Conservation (phyloP, 2,329 filamentous ascomycete genomes). For the Fusarium transvaalense region DNA sequence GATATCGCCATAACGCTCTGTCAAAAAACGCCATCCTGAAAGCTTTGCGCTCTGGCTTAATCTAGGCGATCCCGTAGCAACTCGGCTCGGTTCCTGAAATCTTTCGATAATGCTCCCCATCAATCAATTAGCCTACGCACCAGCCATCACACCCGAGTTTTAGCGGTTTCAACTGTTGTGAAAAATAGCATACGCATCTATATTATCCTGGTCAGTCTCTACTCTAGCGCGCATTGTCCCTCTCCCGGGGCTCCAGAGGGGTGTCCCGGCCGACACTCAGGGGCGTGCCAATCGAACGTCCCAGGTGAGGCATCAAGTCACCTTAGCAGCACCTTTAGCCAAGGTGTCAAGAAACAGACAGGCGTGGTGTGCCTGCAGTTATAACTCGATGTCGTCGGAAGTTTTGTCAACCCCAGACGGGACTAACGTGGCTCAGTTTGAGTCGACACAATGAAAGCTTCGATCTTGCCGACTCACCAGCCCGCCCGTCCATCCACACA, state of each 20-base stretch:
- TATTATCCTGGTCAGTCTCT: constrained; percentile 31
- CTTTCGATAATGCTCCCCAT: constrained; percentile 31
- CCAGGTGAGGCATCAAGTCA: constrained; percentile 36
- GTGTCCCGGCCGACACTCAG: constrained; percentile 32
- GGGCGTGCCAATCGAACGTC: constrained; percentile 29
- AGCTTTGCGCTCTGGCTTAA: constrained; percentile 36
- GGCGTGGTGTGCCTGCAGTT: constrained; percentile 39
- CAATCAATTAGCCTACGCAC: constrained; percentile 39
- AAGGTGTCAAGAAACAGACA: constrained; percentile 37
- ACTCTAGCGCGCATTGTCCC: constrained; percentile 29
- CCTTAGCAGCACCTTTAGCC: constrained; percentile 9
- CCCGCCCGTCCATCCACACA: constrained; percentile 46
- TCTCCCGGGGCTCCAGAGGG: constrained; percentile 32
- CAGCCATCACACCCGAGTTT: constrained; percentile 37
- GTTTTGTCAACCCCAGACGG: constrained; percentile 51
- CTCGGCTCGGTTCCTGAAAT: constrained; percentile 40
- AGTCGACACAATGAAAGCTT: constrained; percentile 45
- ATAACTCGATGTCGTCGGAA: constrained; percentile 45
- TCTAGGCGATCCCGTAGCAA: constrained; percentile 44
- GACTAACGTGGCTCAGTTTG: constrained; percentile 49
- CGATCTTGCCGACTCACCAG: constrained; percentile 47
- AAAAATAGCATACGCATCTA: constrained; percentile 48
- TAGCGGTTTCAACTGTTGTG: constrained; percentile 49
- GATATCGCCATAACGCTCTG: constrained; percentile 26
- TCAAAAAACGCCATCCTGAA: constrained; percentile 21